These are phyloP conservation scores for Somion occarium DNA, from an alignment of 1,284 basidiomycete genomes.

Conservation along the genomic window DNA sequence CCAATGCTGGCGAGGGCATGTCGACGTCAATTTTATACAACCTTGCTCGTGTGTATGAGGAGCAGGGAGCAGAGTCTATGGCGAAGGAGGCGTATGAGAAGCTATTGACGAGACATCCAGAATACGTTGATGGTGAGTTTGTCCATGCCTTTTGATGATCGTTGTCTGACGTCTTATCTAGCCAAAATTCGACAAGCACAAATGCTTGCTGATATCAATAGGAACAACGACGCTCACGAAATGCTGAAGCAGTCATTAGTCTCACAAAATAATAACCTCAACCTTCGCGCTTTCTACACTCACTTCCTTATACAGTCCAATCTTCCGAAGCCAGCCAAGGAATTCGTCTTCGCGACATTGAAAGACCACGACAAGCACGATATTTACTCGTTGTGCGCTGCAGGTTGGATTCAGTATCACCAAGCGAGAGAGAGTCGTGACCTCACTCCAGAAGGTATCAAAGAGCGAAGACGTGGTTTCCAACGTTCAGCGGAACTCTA, in stretches of 20 bases:
- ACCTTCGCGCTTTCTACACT: constrained; percentile 82
- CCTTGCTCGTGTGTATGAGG: constrained; percentile 84
- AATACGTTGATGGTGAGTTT: constrained; percentile 86
- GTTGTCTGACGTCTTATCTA: constrained; percentile 26
- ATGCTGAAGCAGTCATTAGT: constrained; percentile 82
- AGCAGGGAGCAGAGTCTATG: constrained; percentile 62
- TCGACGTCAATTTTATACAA: constrained; percentile 86
- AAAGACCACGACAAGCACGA: constrained; percentile 83
- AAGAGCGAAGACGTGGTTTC: constrained; percentile 77
- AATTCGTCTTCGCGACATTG: constrained; percentile 82
- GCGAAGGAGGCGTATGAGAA: constrained; percentile 85
- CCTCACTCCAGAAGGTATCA: constrained; percentile 47
- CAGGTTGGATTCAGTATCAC: constrained; percentile 81
- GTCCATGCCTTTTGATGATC: constrained; percentile 2
- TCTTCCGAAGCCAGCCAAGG: constrained; percentile 68
- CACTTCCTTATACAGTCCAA: constrained; percentile 82
- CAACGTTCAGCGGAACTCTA: constrained; percentile 84
- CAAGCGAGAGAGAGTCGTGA: constrained; percentile 78
- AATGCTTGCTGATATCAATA: constrained; percentile 64
- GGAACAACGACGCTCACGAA: constrained; percentile 77
- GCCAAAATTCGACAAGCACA: constrained; percentile 89
- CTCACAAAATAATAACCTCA: constrained; percentile 67
- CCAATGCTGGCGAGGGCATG: constrained; percentile 58
- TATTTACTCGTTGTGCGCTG: constrained; percentile 86
- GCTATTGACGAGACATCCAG: constrained; percentile 80